phyloP scores from a whole-genome alignment of 805 yeast species.

The Blastobotrys attinorum region DNA sequence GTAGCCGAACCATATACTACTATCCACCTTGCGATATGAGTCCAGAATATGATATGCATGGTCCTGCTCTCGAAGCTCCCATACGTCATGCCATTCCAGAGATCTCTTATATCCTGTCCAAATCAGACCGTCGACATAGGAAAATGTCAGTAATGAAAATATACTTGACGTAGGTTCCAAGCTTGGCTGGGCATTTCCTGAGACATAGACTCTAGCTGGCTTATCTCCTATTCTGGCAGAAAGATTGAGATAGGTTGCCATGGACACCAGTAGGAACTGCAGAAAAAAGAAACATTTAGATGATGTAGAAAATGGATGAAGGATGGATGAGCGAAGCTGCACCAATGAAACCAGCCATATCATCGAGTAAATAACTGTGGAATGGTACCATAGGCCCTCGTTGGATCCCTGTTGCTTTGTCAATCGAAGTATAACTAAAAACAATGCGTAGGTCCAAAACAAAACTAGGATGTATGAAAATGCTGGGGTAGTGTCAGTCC shows the following conservation, averaged over 20 bases:
- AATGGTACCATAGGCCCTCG: constrained; percentile 22
- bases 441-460: constrained; percentile 22
- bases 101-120: constrained; percentile 53
- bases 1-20: constrained; percentile 47
- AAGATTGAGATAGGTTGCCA: constrained; percentile 42
- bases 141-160: constrained; percentile 54
- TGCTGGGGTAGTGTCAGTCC: constrained; percentile 5
- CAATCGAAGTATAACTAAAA: constrained; percentile 18
- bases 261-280: constrained; percentile 35
- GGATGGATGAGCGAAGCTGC: constrained; percentile 20
- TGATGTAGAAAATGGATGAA: constrained; percentile 17
- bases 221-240: constrained; percentile 61
- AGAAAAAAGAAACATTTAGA: constrained; percentile 16
- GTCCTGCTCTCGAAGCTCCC: constrained; percentile 79
- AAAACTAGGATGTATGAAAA: constrained; percentile 8
- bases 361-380: constrained; percentile 18
- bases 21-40: constrained; percentile 54
- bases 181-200: constrained; percentile 50
- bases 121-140: constrained; percentile 70
- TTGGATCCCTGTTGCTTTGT: constrained; percentile 7
- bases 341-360: constrained; percentile 16
- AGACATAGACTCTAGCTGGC: constrained; percentile 39
- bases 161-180: constrained; percentile 64
- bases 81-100: constrained; percentile 56
- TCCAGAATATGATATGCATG: constrained; percentile 66